These are phyloP conservation scores for Starmerella bombi DNA, from an alignment of 805 yeast genomes.

Conservation along the genomic window DNA sequence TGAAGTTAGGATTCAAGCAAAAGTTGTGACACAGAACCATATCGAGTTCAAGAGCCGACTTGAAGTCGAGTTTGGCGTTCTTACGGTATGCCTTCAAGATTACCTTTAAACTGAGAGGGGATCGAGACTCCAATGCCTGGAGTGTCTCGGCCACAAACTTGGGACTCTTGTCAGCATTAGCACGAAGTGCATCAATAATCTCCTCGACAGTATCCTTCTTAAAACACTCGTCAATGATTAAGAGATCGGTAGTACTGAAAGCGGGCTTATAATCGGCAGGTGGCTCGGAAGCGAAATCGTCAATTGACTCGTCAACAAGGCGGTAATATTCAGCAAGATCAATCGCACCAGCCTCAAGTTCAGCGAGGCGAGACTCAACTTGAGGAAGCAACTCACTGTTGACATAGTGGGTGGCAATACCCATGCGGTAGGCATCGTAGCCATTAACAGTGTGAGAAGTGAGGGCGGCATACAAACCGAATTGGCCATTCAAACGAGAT, in stretches of 20 bases:
- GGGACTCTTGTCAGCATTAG: slow-evolving; percentile 42
- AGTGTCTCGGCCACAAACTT: slow-evolving; percentile 52
- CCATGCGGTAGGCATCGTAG: slow-evolving; percentile 65
- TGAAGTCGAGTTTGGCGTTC: slow-evolving; percentile 45
- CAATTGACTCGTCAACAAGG: slow-evolving; percentile 57
- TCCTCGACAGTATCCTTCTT: slow-evolving; percentile 38
- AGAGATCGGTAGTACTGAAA: slow-evolving; percentile 38
- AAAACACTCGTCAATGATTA: slow-evolving; percentile 59
- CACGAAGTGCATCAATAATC: slow-evolving; percentile 32
- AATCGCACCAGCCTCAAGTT: slow-evolving; percentile 33
- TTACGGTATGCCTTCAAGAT: slow-evolving; percentile 54
- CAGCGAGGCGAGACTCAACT: slow-evolving; percentile 52
- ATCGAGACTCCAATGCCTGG: slow-evolving; percentile 47
- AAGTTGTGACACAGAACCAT: slow-evolving; percentile 64
- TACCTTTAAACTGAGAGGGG: slow-evolving; percentile 67
- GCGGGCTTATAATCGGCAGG: slow-evolving; percentile 41
- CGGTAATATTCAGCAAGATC: slow-evolving; percentile 25
- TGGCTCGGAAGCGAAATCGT: slow-evolving; percentile 51
- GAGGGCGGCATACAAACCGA: slow-evolving; percentile 75
- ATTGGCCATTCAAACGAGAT: slow-evolving; percentile 64
- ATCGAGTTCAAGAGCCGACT: slow-evolving; percentile 58
- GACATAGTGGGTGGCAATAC: slow-evolving; percentile 84
- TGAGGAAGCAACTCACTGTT: slow-evolving; percentile 50
- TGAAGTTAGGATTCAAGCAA: slow-evolving; percentile 51
- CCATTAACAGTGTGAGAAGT: slow-evolving; percentile 75